Base-by-base conservation (phyloP, 2,329 filamentous ascomycete genomes). In the Lachnellula willkommii region DNA sequence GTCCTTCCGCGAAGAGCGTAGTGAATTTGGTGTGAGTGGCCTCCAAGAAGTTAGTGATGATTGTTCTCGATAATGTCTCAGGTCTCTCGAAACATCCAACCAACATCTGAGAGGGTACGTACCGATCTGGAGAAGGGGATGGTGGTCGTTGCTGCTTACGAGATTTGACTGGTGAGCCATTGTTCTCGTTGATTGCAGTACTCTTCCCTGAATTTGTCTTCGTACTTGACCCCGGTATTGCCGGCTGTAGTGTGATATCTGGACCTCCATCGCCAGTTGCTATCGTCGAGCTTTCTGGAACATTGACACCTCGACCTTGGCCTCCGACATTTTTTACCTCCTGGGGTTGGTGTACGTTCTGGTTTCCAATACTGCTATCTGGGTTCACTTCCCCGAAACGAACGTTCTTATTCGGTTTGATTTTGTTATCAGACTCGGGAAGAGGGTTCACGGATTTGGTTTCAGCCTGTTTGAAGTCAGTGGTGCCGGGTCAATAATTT, bases 1-100 rank as follows among this genome's bases (percentile, higher is more conserved):
- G 36, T 65, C 63, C 42, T 64, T 61, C 11, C 57, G 53, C 20
- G 57, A 48, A 12, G 66, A 66, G 47, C 62, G 63, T 39, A 68
- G 59, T 2, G 68, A 68, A 17, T 40, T 63, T 11, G 67, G 65
- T n/a, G 66, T 69, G 17, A 62, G 50, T 20, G 66, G 60, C 56
- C 28, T 32, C 9, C 28, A 32, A 32, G 28, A 32, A 32, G 28
- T 32, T 32, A 32, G 28, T 9, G 28, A 12, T 32, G 28, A 9
- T 32, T 32, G 28, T 32, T 32, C 28, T 32, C 11, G 28, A 12
- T 32, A 12, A 11, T 12, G 28, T 32, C 28, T 32, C 28, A 1
- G 28, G 28, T 32, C 28, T 32, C 28, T 32, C 28, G 9, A 32
- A 32, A 32, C 2, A 32, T 32, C 28, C 9, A 11, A 32, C 28